Evolutionary conservation across 2,329 filamentous ascomycete species (phyloP).

Genomic region (Daldinia eschscholtzii): DNA sequence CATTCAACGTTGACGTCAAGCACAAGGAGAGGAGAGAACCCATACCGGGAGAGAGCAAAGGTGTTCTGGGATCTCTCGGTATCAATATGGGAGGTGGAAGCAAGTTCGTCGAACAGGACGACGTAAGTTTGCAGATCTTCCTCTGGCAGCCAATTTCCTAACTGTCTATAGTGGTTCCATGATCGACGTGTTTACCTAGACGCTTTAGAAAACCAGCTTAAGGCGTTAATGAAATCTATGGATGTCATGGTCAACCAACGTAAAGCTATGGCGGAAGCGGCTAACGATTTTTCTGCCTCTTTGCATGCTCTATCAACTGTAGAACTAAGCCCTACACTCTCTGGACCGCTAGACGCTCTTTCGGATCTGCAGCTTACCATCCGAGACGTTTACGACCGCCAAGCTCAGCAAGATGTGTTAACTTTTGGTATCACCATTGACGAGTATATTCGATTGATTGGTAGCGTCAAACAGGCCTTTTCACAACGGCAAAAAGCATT

Average conservation of each 20-base stretch:
- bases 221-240: conserved; percentile 90
- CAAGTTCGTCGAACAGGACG: conserved; percentile 98
- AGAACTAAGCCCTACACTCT: conserved; percentile 89
- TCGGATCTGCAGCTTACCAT: conserved; percentile 96
- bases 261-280: conserved; percentile 92
- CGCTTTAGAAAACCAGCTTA: conserved; percentile 90
- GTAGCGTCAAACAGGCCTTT: conserved; percentile 94
- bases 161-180: conserved; percentile 84
- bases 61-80: conserved; percentile 87
- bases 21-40: conserved; percentile 95
- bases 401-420: conserved; percentile 95
- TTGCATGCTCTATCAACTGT: conserved; percentile 93
- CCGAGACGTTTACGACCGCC: conserved; percentile 92
- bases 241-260: conserved; percentile 92
- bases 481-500: conserved; percentile 94
- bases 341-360: conserved; percentile 88
- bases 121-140: conserved; percentile 68
- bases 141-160: conserved; percentile 19
- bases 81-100: conserved; percentile 79
- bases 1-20: conserved; percentile 96
- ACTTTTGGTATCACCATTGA: conserved; percentile 98
- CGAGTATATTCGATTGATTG: conserved; percentile 96
- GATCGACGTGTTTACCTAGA: conserved; percentile 96
- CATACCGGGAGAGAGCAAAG: conserved; percentile 88
- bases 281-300: conserved; percentile 91